Conservation (phyloP, 78 protist species). For the Dictyostelium citrinum region DNA sequence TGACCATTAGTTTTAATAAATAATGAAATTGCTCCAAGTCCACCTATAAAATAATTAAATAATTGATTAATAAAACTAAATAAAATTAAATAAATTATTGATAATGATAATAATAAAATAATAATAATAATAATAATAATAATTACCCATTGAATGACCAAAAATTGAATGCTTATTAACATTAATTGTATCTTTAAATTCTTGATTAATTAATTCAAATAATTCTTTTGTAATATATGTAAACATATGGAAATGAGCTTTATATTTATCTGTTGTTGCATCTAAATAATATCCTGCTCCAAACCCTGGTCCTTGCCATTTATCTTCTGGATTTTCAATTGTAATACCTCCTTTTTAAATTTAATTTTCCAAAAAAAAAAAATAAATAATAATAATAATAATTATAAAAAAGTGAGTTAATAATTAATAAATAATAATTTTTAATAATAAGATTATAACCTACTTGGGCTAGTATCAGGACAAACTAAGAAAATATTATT, state of each 20-base stretch:
- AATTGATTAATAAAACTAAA: no score
- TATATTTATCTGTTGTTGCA: conserved; percentile 88
- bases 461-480: conserved; percentile 95
- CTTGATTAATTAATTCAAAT: conserved; percentile 29
- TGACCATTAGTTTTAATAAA: conserved; percentile 74
- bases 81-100: background rate
- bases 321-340: conserved; percentile 59
- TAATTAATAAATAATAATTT: no score
- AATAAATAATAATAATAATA: no score
- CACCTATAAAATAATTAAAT: conserved; percentile 93
- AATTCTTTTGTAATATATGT: conserved; percentile 91
- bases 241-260: conserved; percentile 88
- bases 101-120: background rate
- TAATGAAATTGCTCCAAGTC: conserved; percentile 92
- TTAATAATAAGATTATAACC: background rate
- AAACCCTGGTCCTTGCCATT: conserved; percentile 78
- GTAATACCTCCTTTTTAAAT: conserved; percentile 46
- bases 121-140: background rate
- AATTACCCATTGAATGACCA: conserved; percentile 75
- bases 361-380: background rate
- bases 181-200: background rate
- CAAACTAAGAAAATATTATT: conserved; percentile 71
- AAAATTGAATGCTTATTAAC: conserved; percentile 50
- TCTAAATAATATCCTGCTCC: conserved; percentile 96
- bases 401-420: background rate